Base-by-base conservation (phyloP, 2,329 filamentous ascomycete species). In the Teratosphaeria nubilosa region DNA sequence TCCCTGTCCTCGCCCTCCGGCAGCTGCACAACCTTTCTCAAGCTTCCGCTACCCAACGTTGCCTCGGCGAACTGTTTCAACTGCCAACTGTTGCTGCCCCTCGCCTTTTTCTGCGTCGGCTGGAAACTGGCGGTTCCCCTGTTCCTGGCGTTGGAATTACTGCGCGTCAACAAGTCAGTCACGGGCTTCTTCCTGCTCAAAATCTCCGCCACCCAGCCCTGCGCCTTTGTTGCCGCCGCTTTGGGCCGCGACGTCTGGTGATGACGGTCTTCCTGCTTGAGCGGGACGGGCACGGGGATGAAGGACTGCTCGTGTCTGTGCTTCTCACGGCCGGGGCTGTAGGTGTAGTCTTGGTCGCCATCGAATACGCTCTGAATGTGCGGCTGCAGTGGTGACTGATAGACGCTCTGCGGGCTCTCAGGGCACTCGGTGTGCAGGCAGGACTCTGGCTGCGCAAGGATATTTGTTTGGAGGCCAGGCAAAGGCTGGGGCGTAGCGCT, bases 41-140 rank as follows among this genome's bases (percentile, higher is more conserved):
- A 77, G 75, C 91, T 96, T 54, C 94, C 94, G 66, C 90, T 95
- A 37, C 94, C 94, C 41, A 99, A 81, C 11, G 94, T 99, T 52
- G 95, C 94, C 75, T 99, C 95, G 56, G 94, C 94, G 80, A 97
- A 99, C 74, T 99, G 94, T 74, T 94, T 87, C 66, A 99, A 80
- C 76, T 97, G 94, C 78, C 95, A 95, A 73, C 82, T 95, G 67
- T 85, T 89, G 56, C 90, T 95, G 59, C 91, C 91, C 74, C 94
- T 95, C 70, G 86, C 87, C 51, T 86, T 78, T 62, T 87, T 87
- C 69, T 91, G 88, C 9, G 41, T 48, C 41, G 92, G 90, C 71
- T 91, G 90, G 79, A 97, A 97, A 66, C 94, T 89, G 69, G 89
- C 91, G 74, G 89, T 86, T 66, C 89, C 90, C 70, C 91, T 87